Evolutionary conservation across 768 basidiomycete species (phyloP), one percentile per base, ranked within the genome.

Genomic region (Hericium erinaceus): DNA sequence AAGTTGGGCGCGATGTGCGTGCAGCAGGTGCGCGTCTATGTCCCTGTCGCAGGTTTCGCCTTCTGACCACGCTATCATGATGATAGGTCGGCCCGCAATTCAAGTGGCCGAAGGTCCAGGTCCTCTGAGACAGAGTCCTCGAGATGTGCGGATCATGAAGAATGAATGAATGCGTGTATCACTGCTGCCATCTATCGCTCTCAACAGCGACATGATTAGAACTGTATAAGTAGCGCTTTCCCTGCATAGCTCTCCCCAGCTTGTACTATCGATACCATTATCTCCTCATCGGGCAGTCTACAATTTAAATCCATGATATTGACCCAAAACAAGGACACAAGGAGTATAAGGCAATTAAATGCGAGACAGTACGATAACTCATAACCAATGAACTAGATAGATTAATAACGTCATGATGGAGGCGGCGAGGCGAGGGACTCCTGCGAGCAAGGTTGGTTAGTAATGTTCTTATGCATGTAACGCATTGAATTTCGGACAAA

Each of bases 1-100:
- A 85, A 83, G 70, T 64, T 97, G 65, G 95, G 88, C 41, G 74
- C 81, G 51, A 90, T 94, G 80, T 89, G 86, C 74, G 86, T 98
- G 54, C 81, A 86, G 66, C 80, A 86, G 77, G 89, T 89, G 64
- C 55, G 76, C 65, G 44, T 33, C 48, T 11, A 6, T 12, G n/a
- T 57, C 22, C 5, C 24, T 41, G 52, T 24, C 6, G n/a, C 4
- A 58, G 22, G 13, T 20, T 20, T 13, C 28, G 16, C 44, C 60
- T 11, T 48, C 63, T 58, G 8, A 40, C 39, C 6, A 33, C 24
- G 13, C 49, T 50, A 1, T 11, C 10, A 6, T 24, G 1, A 6
- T 24, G 1, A 50, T 55, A 82, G 80, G 75, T 82, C 62, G 81
- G 81, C 16, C 80, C 81, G 1, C 77, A 79, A 64, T 81, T 71